These are phyloP conservation scores for Cardiospermum halicacabum DNA, from an alignment of 345 rosid species.

Conservation along the genomic window DNA sequence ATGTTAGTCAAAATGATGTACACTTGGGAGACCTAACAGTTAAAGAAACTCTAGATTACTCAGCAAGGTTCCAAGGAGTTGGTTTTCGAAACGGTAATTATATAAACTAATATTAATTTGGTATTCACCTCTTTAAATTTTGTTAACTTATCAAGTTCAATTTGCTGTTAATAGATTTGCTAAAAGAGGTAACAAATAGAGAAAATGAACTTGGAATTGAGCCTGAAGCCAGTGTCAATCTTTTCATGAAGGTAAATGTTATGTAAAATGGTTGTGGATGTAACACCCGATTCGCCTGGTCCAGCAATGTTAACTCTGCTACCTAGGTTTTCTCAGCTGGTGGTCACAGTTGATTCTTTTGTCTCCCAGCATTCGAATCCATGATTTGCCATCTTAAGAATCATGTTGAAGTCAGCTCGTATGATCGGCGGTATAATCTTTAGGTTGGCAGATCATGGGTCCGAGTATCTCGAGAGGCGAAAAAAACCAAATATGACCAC, in stretches of 20 bases:
- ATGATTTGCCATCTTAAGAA: too few species aligned
- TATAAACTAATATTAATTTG: background rate
- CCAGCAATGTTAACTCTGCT: too few species aligned
- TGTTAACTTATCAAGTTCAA: background rate
- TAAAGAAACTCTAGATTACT: constrained; percentile 88
- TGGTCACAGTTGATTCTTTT: too few species aligned
- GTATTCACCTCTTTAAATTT: background rate
- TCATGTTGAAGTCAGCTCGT: too few species aligned
- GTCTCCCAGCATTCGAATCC: too few species aligned
- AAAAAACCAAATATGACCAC: too few species aligned
- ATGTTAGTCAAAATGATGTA: constrained; percentile 88
- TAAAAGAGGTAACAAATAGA: constrained; percentile 65
- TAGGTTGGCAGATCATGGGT: too few species aligned
- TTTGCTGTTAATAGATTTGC: constrained; percentile 39
- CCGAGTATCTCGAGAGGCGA: too few species aligned
- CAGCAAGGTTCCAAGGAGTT: constrained; percentile 91
- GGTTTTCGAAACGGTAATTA: constrained; percentile 77
- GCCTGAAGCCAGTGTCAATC: constrained; percentile 80
- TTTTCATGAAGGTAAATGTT: constrained; percentile 74
- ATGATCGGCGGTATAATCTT: too few species aligned
- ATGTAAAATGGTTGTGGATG: background rate
- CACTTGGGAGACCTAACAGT: constrained; percentile 87
- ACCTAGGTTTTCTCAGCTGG: too few species aligned
- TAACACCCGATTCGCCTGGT: too few species aligned
- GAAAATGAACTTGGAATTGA: constrained; percentile 70